Evolutionary conservation across 1,284 basidiomycete genomes (phyloP).

Genomic region (Puccinia triticina): DNA sequence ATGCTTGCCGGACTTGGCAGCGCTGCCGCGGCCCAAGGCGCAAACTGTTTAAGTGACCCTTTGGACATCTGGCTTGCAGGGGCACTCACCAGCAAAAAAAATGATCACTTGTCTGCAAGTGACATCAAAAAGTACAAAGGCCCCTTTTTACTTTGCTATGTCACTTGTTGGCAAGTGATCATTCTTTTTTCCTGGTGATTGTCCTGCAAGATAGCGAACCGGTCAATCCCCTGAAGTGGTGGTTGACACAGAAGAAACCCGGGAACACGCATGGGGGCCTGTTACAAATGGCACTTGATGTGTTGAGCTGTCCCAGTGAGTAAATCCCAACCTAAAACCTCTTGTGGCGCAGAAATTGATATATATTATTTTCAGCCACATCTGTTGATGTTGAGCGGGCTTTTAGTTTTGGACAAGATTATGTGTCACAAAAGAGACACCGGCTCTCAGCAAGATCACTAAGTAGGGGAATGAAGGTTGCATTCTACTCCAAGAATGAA

Average conservation of each 20-base stretch:
- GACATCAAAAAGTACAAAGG: no score
- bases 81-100: no score
- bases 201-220: no score
- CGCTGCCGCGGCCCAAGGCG: not conserved
- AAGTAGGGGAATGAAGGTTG: not conserved
- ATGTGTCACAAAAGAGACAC: no score
- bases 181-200: no score
- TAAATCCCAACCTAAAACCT: not conserved
- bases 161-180: no score
- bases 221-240: no score
- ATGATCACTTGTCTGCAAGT: no score
- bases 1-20: not conserved
- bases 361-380: not conserved
- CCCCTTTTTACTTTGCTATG: no score
- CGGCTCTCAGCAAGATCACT: not conserved
- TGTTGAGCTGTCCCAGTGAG: slow-evolving; percentile 2
- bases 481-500: not conserved
- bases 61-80: no score
- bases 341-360: not conserved
- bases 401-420: not conserved
- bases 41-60: no score
- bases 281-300: not conserved
- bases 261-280: slow-evolving; percentile 1
- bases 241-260: no score
- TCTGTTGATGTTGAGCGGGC: slow-evolving; percentile 2